Conservation (phyloP, 805 yeast species). For the Wickerhamomyces silvicola region DNA sequence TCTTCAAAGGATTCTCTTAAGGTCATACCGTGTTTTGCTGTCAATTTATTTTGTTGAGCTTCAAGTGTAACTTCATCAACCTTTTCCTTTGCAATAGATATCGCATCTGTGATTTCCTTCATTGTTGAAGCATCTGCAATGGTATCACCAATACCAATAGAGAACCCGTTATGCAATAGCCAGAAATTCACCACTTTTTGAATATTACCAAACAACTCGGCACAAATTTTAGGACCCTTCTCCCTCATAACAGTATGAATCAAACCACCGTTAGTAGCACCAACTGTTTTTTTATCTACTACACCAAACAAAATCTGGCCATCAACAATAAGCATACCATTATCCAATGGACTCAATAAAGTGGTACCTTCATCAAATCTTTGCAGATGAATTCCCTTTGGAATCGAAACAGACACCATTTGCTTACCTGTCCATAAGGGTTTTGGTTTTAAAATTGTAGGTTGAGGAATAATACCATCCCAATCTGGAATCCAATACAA, state of each 20-base stretch:
- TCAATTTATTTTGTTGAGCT: slow-evolving; percentile 82
- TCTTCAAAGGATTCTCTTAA: slow-evolving; percentile 97
- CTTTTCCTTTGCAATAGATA: slow-evolving; percentile 85
- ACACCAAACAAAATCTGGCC: slow-evolving; percentile 98
- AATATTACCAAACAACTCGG: slow-evolving; percentile 82
- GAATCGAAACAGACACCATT: slow-evolving; percentile 84
- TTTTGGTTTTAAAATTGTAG: slow-evolving; percentile 89
- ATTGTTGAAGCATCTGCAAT: slow-evolving; percentile 97
- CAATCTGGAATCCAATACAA: slow-evolving; percentile 97
- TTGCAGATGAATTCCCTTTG: slow-evolving; percentile 91
- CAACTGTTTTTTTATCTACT: slow-evolving; percentile 96
- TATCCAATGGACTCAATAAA: slow-evolving; percentile 78
- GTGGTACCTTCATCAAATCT: slow-evolving; percentile 90
- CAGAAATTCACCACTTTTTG: slow-evolving; percentile 96
- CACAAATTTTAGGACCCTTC: slow-evolving; percentile 88
- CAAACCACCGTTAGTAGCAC: slow-evolving; percentile 97
- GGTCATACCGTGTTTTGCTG: slow-evolving; percentile 99
- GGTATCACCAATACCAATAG: slow-evolving; percentile 99
- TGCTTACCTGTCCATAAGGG: slow-evolving; percentile 99
- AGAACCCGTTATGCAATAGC: slow-evolving; percentile 94
- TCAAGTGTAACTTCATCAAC: slow-evolving; percentile 90
- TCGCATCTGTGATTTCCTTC: slow-evolving; percentile 88
- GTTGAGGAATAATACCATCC: slow-evolving; percentile 97
- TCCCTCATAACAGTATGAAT: slow-evolving; percentile 97
- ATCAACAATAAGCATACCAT: slow-evolving; percentile 91